phyloP scores from a whole-genome alignment of 345 rosid species.

The Melaleuca quinquenervia region DNA sequence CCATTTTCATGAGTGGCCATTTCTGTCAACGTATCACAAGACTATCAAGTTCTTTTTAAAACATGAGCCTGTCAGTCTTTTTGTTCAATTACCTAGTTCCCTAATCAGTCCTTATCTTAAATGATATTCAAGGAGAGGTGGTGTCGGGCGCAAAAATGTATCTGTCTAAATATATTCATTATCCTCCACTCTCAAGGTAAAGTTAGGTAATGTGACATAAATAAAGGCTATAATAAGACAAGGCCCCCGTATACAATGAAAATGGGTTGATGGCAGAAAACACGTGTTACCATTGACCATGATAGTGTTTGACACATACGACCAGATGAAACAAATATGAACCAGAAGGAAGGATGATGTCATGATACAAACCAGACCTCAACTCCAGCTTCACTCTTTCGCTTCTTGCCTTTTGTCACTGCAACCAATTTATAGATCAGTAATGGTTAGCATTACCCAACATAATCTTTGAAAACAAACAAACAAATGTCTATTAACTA shows the following conservation, averaged over 20 bases:
- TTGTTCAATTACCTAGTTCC: background rate
- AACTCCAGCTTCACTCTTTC: constrained; percentile 61
- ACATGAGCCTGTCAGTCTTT: background rate
- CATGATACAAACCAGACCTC: constrained; percentile 51
- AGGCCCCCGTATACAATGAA: background rate
- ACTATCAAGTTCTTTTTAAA: background rate
- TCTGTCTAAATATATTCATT: background rate
- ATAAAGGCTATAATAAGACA: background rate
- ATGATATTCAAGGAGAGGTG: background rate
- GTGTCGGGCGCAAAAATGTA: background rate
- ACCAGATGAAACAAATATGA: background rate
- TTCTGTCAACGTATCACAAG: background rate
- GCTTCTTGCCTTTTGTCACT: constrained; percentile 77
- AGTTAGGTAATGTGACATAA: background rate
- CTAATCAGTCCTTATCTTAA: background rate
- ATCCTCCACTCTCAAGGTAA: background rate
- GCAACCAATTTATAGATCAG: constrained; percentile 31
- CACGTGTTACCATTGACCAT: background rate
- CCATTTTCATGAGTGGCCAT: background rate
- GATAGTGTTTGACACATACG: background rate
- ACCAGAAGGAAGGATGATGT: background rate
- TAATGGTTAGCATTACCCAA: background rate
- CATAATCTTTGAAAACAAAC: background rate
- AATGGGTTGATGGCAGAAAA: background rate
- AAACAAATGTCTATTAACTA: background rate